Evolutionary conservation across 1,284 basidiomycete genomes (phyloP), one percentile per base, ranked within the genome.

Genomic region (Apiotrichum domesticum): DNA sequence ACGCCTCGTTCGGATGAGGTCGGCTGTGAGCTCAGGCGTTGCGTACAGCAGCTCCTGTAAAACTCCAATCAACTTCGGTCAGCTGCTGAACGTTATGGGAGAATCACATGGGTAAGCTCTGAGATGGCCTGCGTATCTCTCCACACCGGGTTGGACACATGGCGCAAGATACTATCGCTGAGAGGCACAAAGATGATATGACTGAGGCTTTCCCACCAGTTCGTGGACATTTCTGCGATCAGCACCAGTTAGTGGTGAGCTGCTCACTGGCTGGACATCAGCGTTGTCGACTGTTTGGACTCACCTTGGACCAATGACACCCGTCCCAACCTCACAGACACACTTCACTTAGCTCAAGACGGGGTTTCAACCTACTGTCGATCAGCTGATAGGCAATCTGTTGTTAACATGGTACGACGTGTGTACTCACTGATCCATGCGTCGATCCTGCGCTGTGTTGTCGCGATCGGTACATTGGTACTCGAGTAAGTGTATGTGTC

Each of bases 311-410:
- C 51, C 6, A 64, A 51, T 3, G 63, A 62, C 2, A 52, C 63
- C 11, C 63, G 48, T 2, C 57, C 59, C 13, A 64, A 48, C 7
- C 63, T 53, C 40, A 64, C 63, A 0, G 63, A 64, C 1, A 61
- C 63, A 35, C 62, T 63, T 29, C 3, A 29, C 29, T 29, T 29
- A 29, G 29, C 29, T 29, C 29, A 29, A 29, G 29, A 29, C 29
- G 29, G 29, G 29, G 29, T 29, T 29, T 29, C 29, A 29, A 52
- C 62, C 41, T 33, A 63, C 62, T 64, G 63, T 35, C 63, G 55
- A 41, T 64, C 63, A 1, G 63, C 60, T 3, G 63, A 55, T 7
- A 62, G 52, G 34, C 63, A 64, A 45, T 59, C 63, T 64, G 35
- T 7, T 6, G 2, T 35, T 9, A 35, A n/a, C n/a, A 15, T 42